A percentile compares a stretch with the other conserved stretches of the same genome.
Conservation (phyloP, 2,329 filamentous ascomycete species). For the Phoma sp. region DNA sequence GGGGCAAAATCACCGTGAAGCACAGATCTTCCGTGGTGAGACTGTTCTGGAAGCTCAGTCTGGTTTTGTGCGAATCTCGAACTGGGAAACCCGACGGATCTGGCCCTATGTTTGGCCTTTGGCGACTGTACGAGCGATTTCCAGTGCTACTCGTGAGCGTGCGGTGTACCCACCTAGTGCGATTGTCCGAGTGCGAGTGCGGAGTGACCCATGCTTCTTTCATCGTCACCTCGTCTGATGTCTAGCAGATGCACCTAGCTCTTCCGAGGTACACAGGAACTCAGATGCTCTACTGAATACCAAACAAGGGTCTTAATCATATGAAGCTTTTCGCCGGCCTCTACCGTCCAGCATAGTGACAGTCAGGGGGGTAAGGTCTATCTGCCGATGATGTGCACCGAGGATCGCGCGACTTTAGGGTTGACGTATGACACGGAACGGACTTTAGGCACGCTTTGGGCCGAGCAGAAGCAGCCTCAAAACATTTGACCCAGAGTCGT, state of each 20-base stretch:
- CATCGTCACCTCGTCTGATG: not conserved
- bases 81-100: not conserved
- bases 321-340: not conserved
- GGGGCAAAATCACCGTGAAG: constrained; percentile 3
- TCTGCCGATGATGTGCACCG: constrained; percentile 1
- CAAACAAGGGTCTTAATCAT: not conserved
- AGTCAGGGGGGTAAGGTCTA: too few species aligned
- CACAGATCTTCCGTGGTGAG: constrained; percentile 13
- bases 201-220: not conserved
- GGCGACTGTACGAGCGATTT: not conserved
- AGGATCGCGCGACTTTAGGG: not conserved
- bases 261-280: not conserved
- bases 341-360: not conserved
- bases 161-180: not conserved
- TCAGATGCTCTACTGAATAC: constrained; percentile 1
- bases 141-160: not conserved
- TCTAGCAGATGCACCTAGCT: not conserved
- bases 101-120: not conserved
- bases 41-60: not conserved
- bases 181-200: not conserved
- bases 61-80: not conserved
- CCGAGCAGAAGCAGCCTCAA: not conserved
- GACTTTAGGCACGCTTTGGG: not conserved
- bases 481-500: not conserved
- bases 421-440: not conserved